Evolutionary conservation across 106 monocot genomes (phyloP).

Genomic region (Hemerocallis citrina): DNA sequence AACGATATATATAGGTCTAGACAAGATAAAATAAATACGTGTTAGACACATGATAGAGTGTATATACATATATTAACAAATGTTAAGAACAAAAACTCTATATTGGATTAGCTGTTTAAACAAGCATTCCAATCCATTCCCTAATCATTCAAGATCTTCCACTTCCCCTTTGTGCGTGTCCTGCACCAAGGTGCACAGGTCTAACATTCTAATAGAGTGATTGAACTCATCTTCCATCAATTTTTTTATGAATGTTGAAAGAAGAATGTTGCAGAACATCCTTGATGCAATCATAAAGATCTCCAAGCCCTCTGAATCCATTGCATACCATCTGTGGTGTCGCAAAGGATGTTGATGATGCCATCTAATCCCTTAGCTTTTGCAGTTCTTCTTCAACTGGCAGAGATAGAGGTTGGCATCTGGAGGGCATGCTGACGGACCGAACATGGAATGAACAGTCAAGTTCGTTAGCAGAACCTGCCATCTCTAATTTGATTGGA

Average conservation of each 20-base stretch:
- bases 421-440: constrained; percentile 44
- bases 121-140: constrained; percentile 13
- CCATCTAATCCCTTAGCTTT: constrained; percentile 3
- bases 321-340: background rate
- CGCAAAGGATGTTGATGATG: background rate
- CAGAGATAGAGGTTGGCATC: constrained; percentile 13
- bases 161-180: constrained; percentile 11
- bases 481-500: constrained; percentile 5
- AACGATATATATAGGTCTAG: no score
- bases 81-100: constrained; percentile 33
- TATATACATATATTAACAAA: no score
- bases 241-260: constrained; percentile 13
- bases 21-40: no score
- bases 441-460: constrained; percentile 21
- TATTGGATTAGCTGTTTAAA: constrained; percentile 19
- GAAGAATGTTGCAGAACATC: constrained; percentile 15
- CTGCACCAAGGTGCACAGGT: constrained; percentile 14
- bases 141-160: background rate
- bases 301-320: constrained; percentile 12
- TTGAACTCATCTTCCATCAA: constrained; percentile 29
- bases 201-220: constrained; percentile 23
- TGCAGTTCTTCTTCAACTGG: constrained; percentile 20
- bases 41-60: no score
- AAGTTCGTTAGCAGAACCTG: no score
- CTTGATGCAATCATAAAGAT: constrained; percentile 18